A percentile compares a stretch with the other conserved stretches of the same genome.
Evolutionary conservation across 179 eudicot genomes (phyloP).

Genomic region (Silene noctiflora): DNA sequence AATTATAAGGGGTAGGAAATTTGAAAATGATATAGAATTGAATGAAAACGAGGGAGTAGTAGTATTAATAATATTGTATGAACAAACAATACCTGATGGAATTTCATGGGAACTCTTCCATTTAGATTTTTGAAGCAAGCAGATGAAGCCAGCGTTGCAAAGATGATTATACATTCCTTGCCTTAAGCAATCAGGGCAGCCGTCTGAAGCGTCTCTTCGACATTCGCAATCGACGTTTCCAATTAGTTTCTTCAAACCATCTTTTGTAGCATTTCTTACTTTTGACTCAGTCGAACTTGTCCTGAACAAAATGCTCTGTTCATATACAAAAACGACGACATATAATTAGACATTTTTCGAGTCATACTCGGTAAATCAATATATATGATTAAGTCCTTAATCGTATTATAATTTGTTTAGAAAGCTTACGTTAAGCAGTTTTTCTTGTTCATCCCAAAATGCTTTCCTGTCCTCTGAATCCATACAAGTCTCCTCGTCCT

Average conservation of each 20-base stretch:
- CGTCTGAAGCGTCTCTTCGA: slow-evolving; percentile 18
- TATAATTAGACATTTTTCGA: background rate
- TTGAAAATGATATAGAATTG: too few relatives aligned
- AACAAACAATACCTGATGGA: slow-evolving; percentile 36
- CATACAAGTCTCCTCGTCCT: background rate
- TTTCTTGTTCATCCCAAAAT: slow-evolving; percentile 29
- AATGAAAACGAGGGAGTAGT: too few relatives aligned
- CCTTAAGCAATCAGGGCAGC: slow-evolving; percentile 33
- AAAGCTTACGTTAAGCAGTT: slow-evolving; percentile 17
- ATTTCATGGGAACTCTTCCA: slow-evolving; percentile 43
- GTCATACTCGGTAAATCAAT: background rate
- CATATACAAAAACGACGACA: background rate
- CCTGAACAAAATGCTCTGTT: slow-evolving; percentile 38
- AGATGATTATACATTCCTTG: slow-evolving; percentile 31
- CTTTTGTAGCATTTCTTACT: slow-evolving; percentile 42
- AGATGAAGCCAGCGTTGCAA: slow-evolving; percentile 30
- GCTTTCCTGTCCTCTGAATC: slow-evolving; percentile 3
- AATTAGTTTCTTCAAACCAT: slow-evolving; percentile 25
- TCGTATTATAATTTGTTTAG: too few relatives aligned
- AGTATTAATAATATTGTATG: background rate
- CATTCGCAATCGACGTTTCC: slow-evolving; percentile 26
- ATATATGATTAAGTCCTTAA: background rate
- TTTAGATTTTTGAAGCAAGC: slow-evolving; percentile 40
- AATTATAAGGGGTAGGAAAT: background rate
- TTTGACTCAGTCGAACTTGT: slow-evolving; percentile 39